Evolutionary conservation across 2,329 filamentous ascomycete species (phyloP), one percentile per base, ranked within the genome.

Genomic region (Nigrospora osmanthi): DNA sequence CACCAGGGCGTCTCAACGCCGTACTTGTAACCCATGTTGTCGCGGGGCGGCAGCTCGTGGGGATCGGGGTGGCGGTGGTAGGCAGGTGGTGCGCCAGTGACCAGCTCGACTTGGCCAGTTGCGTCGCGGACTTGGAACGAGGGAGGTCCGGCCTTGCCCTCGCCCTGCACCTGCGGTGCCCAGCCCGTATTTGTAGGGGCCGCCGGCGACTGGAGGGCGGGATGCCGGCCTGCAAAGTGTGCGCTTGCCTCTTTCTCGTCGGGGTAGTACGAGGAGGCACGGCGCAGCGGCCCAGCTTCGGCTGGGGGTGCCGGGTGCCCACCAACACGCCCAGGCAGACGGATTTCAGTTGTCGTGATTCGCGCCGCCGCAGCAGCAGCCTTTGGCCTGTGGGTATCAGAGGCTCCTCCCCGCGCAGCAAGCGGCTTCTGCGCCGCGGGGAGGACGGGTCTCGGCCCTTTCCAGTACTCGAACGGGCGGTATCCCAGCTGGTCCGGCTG

Each of bases 1-100:
- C 66, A 66, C 41, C 66, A 65, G 0, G 72, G 70, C 49, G 80
- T 67, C 59, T 41, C 31, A 12, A 41, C 31, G 33, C 40, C 40
- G 12, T 35, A 35, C n/a, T 49, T 41, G 38, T 44, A 46, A n/a
- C 37, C 40, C 58, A 60, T 59, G 37, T 52, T 50, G 28, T 44
- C 35, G 48, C 44, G 48, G n/a, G 44, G 47, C 12, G 48, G 48
- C 35, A 50, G 34, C 15, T 40, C 23, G 35, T 31, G 32, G 14
- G 23, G 23, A 10, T 28, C 23, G 23, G 23, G 7, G 7, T 28
- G 23, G 23, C 23, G 23, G 2, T 35, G 43, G 32, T 46, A 48
- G 2, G 47, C 43, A 16, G 47, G 40, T 11, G 47, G 47, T 13
- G 13, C 17, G 9, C 38, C 40, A 7, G 40, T 32, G 4, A 45